Evolutionary conservation across 139 green algal genomes (phyloP).

Genomic region (Diplosphaera chodatii): DNA sequence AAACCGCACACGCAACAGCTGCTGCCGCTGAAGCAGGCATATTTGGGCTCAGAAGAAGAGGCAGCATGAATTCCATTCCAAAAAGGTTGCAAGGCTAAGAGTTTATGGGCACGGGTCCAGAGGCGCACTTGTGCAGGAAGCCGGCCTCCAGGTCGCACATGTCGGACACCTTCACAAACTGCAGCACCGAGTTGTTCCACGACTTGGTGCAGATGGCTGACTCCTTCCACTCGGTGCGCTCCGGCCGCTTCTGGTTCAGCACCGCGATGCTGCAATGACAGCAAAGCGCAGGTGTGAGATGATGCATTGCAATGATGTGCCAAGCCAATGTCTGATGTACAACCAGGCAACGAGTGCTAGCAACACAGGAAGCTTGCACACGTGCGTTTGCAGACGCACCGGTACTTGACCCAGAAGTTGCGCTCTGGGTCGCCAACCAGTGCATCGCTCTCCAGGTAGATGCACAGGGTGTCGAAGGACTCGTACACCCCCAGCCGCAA

Average conservation of each 20-base stretch:
- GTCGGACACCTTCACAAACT: conserved; percentile 58
- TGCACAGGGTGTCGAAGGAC: conserved; percentile 62
- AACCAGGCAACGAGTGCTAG: no score
- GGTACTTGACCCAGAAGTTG: conserved; percentile 67
- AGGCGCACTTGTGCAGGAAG: conserved; percentile 22
- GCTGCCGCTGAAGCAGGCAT: no score
- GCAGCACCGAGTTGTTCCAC: conserved; percentile 72
- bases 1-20: no score
- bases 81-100: no score
- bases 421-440: conserved; percentile 22
- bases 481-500: conserved; percentile 64
- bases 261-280: conserved; percentile 37
- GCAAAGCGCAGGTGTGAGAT: no score
- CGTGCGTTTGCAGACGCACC: no score
- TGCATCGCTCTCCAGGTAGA: conserved; percentile 60
- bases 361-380: no score
- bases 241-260: conserved; percentile 48
- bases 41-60: no score
- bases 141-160: conserved; percentile 42
- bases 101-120: no score
- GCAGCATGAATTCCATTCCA: no score
- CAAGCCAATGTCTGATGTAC: no score
- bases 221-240: conserved; percentile 57
- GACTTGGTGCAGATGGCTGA: conserved; percentile 59
- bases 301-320: no score